Evolutionary conservation across 202 grass and related monocot genomes (phyloP).

Genomic region (Setaria viridis): DNA sequence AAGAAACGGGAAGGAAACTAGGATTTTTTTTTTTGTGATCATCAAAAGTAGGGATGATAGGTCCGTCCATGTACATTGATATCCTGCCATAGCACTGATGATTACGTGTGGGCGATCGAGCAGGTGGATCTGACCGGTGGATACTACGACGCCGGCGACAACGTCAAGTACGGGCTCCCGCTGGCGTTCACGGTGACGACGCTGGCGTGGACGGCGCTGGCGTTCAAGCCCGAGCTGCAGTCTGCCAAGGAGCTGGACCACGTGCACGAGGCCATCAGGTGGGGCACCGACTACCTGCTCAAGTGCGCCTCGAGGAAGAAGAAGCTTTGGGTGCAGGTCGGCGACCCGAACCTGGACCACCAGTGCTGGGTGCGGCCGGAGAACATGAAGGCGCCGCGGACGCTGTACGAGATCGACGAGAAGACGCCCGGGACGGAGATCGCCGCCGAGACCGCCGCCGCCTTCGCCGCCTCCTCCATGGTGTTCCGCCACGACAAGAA

Average conservation of each 20-base stretch:
- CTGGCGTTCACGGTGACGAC: conserved; percentile 95
- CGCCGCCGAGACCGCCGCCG: conserved; percentile 88
- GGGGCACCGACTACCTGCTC: conserved; percentile 94
- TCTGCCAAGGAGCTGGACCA: conserved; percentile 64
- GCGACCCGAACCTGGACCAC: conserved; percentile 82
- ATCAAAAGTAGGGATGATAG: not conserved
- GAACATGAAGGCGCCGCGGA: conserved; percentile 89
- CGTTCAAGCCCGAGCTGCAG: conserved; percentile 72
- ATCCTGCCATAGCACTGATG: conserved; percentile 5
- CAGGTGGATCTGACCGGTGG: conserved; percentile 89
- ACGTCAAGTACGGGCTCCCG: conserved; percentile 91
- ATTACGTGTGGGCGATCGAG: not conserved
- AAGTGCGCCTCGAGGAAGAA: conserved; percentile 78
- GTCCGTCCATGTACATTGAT: too few species aligned
- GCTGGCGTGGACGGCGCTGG: conserved; percentile 81
- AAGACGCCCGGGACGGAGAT: conserved; percentile 86
- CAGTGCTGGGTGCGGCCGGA: conserved; percentile 94
- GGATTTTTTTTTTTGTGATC: not conserved
- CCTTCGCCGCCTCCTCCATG: conserved; percentile 76
- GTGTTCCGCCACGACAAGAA: conserved; percentile 61
- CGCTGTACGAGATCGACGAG: conserved; percentile 82
- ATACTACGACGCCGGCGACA: conserved; percentile 98
- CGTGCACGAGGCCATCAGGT: conserved; percentile 67
- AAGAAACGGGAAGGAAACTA: not conserved
- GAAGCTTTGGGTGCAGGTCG: conserved; percentile 91